Conservation (phyloP, 345 rosid species). For the Bruguiera parviflora region DNA sequence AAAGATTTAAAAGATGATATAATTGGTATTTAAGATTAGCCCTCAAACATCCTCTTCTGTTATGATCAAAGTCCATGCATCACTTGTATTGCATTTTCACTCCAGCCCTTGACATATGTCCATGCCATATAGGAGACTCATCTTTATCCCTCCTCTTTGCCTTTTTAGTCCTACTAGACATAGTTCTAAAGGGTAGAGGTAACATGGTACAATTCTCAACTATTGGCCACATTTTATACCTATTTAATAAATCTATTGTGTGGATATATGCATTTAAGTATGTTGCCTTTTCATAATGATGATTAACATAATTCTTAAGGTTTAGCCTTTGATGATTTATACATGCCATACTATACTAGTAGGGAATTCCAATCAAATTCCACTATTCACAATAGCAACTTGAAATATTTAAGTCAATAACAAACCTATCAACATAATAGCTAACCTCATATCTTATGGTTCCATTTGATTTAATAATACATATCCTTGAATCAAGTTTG, state of each 20-base stretch:
- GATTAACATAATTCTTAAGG: too few relatives aligned
- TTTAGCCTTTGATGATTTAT: too few relatives aligned
- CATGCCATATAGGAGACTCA: neutral
- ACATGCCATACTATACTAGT: too few relatives aligned
- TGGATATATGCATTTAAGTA: too few relatives aligned
- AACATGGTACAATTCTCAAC: neutral
- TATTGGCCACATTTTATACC: neutral
- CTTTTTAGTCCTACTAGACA: neutral
- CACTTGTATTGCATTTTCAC: neutral
- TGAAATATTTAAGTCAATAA: too few relatives aligned
- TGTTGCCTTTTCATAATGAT: too few relatives aligned
- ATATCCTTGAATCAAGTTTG: neutral
- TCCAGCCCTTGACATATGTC: neutral
- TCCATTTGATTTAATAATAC: neutral
- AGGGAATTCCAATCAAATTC: too few relatives aligned
- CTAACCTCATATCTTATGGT: neutral
- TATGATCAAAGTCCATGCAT: neutral
- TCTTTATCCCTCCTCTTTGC: neutral
- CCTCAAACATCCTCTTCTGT: neutral
- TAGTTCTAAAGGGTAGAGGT: neutral
- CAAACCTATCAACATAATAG: neutral
- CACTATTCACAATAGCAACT: rapidly evolving
- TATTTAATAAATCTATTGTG: too few relatives aligned
- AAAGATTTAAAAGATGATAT: too few relatives aligned
- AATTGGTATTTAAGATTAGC: too few relatives aligned